Conservation (phyloP, 352 stramenopile species). For the Pythium monospermum region DNA sequence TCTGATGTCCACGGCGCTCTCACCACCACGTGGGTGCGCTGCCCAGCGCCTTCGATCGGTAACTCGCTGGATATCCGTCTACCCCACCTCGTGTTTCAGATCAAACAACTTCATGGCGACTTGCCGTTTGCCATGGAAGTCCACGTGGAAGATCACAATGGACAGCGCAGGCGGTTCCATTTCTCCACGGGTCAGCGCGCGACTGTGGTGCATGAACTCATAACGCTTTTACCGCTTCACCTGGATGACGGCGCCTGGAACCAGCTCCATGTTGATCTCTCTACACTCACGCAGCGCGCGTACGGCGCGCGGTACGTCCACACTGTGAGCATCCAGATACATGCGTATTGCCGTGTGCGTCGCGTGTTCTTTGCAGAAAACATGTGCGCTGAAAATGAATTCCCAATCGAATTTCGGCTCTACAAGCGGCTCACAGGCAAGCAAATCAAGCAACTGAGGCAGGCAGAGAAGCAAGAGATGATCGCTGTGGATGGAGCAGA, state of each 20-base stretch:
- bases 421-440: slow-evolving; percentile 38
- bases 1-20: no score
- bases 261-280: slow-evolving; percentile 51
- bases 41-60: slow-evolving; percentile 19
- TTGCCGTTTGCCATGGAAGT: slow-evolving; percentile 46
- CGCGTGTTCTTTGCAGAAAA: slow-evolving; percentile 52
- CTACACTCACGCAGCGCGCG: slow-evolving; percentile 30
- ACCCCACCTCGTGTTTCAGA: slow-evolving; percentile 38
- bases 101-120: slow-evolving; percentile 32
- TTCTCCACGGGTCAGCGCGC: slow-evolving; percentile 45
- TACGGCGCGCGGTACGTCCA: slow-evolving; percentile 41
- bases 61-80: slow-evolving; percentile 44
- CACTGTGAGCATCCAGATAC: slow-evolving; percentile 40
- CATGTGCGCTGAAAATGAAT: slow-evolving; percentile 32
- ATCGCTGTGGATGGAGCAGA: no score
- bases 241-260: slow-evolving; percentile 45
- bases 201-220: slow-evolving; percentile 30
- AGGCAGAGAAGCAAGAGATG: neutral
- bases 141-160: slow-evolving; percentile 29
- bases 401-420: slow-evolving; percentile 49
- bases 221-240: slow-evolving; percentile 37
- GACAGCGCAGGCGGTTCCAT: slow-evolving; percentile 32
- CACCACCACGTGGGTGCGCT: slow-evolving; percentile 42
- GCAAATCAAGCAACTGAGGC: slow-evolving; percentile 17
- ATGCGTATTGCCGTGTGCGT: slow-evolving; percentile 52